Evolutionary conservation across 192 early-diverging fungal species (phyloP), one percentile per base, ranked within the genome.

Genomic region (Backusella liffmaniae): DNA sequence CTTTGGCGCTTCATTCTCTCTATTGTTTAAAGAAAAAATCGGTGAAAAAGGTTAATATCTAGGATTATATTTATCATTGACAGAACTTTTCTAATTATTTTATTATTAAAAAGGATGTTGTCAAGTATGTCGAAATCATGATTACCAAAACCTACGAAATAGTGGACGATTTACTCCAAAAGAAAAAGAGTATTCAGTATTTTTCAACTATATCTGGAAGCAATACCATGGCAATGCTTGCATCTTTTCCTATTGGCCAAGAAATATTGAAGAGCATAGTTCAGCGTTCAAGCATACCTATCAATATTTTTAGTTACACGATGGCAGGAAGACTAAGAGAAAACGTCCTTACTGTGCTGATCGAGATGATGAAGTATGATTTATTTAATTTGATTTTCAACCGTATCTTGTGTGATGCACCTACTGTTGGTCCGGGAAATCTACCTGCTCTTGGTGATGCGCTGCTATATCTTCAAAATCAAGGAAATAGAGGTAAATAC

Each of bases 191-290:
- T 13, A 62, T 62, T 12, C 56, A 71, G 16, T 71, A 46, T 29
- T 71, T 71, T 46, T 44, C 70, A 30, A 71, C 70, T 7, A 23
- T 49, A 26, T 26, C 70, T 18, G 70, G 70, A 30, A 71, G 70
- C 13, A 44, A 46, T 18, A 46, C 70, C 10, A 26, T 71, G 21
- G 29, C 39, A 18, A 46, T 49, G 70, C 41, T 71, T 30, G 70
- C 41, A 49, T 71, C 23, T 0, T 71, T 71, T 32, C 12, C 39
- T 46, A 44, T 44, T 41, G 70, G 70, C 8, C 23, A 44, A 49
- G 41, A 46, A 2, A 71, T 71, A 29, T 30, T 71, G 13, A 26
- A 46, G 23, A 23, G 42, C 4, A 26, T 71, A 30, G 23, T 71
- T 18, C 9, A 13, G 1, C 13, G 42, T 9, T 10, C 21, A 0